phyloP scores from a whole-genome alignment of 148 eudicot species.

The Salicornia ramosissima region DNA sequence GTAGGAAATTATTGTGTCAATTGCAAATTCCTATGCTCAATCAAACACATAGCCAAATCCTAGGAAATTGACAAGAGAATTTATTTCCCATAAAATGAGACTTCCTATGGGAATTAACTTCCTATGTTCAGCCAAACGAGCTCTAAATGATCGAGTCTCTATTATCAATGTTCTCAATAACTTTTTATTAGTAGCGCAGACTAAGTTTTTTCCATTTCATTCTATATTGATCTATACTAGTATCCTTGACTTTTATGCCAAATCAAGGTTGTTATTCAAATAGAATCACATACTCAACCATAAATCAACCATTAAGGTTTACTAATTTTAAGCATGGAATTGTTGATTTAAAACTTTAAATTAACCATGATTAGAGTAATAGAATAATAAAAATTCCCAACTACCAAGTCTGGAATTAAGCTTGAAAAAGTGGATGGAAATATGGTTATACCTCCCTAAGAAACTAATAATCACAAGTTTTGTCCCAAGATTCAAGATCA shows the following conservation, averaged over 20 bases:
- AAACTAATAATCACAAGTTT: conserved; percentile 20
- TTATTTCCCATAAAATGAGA: no score
- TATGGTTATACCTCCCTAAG: conserved; percentile 24
- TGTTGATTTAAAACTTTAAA: not conserved
- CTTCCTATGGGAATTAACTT: no score
- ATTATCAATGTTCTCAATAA: no score
- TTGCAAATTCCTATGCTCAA: no score
- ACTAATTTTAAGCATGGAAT: not conserved
- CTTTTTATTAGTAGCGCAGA: no score
- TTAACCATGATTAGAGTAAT: not conserved
- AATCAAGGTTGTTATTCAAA: not conserved
- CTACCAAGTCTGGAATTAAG: conserved; percentile 12
- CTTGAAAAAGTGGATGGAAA: not conserved
- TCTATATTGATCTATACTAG: not conserved
- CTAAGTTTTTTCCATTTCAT: no score
- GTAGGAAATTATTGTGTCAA: no score
- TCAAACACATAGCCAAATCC: no score
- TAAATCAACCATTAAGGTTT: not conserved
- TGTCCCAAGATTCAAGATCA: not conserved
- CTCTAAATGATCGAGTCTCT: no score
- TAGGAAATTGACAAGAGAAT: no score
- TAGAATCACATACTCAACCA: not conserved
- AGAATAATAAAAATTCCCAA: conserved; percentile 16
- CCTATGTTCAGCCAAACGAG: no score
- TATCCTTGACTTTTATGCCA: not conserved